Conservation (phyloP, 192 early-diverging fungal genomes). For the Mortierella alpina region DNA sequence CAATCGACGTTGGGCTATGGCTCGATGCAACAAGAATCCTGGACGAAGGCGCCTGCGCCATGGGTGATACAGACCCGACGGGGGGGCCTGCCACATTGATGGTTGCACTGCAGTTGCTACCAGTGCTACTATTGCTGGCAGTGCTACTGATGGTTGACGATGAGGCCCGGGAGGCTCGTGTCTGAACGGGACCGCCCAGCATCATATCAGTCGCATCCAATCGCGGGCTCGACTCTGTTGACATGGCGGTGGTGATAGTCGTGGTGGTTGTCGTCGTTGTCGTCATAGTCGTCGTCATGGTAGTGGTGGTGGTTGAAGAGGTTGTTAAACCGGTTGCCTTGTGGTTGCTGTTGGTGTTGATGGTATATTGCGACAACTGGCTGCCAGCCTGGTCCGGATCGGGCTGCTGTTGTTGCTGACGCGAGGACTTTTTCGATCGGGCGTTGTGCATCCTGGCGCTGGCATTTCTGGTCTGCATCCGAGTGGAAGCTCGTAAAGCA, state of each 20-base stretch:
- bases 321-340: background rate
- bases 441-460: slow-evolving; percentile 33
- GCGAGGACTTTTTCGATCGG: slow-evolving; percentile 32
- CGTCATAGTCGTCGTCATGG: background rate
- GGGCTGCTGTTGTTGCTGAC: slow-evolving; percentile 35
- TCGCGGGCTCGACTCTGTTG: background rate
- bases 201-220: slow-evolving; percentile 12
- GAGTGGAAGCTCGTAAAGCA: slow-evolving; percentile 37
- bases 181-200: slow-evolving; percentile 33
- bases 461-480: slow-evolving; percentile 48
- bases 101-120: background rate
- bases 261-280: slow-evolving; percentile 4
- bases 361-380: slow-evolving; percentile 42
- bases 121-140: slow-evolving; percentile 7
- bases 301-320: slow-evolving; percentile 6
- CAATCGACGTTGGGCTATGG: slow-evolving; percentile 28
- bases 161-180: slow-evolving; percentile 28
- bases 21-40: slow-evolving; percentile 7
- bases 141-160: slow-evolving; percentile 8
- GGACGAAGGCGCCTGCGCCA: slow-evolving; percentile 1
- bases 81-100: too few relatives aligned
- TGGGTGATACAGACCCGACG: too few relatives aligned
- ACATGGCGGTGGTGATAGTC: background rate
- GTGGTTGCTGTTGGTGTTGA: background rate
- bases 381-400: slow-evolving; percentile 9